Evolutionary conservation across 192 early-diverging fungal genomes (phyloP).

Genomic region (Phlyctochytrium planicorne): DNA sequence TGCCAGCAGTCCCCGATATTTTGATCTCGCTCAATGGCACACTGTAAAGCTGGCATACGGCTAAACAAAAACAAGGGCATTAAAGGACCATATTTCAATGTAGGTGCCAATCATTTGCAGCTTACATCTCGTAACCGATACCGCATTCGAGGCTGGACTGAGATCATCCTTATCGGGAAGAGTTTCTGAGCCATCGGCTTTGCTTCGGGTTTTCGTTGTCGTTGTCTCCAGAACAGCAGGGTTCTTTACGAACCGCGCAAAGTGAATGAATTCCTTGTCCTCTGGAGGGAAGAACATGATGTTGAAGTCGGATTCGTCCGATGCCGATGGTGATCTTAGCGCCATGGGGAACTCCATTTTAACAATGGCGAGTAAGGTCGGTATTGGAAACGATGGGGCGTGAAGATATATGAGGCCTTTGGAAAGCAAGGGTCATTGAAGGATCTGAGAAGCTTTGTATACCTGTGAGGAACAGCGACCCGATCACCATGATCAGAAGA

Average conservation of each 20-base stretch:
- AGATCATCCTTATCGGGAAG: neutral
- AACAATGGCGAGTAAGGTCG: neutral
- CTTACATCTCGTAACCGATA: neutral
- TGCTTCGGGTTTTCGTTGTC: neutral
- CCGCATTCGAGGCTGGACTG: too few species aligned
- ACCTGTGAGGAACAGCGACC: too few species aligned
- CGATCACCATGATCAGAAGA: too few species aligned
- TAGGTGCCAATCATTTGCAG: neutral
- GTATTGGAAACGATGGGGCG: neutral
- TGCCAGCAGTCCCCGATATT: neutral
- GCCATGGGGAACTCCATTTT: neutral
- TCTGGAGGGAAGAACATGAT: neutral
- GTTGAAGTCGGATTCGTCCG: neutral
- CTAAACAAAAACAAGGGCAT: neutral
- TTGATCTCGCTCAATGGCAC: neutral
- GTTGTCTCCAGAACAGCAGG: neutral
- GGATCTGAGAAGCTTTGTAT: too few species aligned
- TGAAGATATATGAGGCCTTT: constrained; percentile 7
- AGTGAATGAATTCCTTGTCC: neutral
- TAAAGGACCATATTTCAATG: neutral
- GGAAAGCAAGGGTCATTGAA: constrained; percentile 5
- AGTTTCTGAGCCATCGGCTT: neutral
- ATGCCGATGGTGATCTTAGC: neutral
- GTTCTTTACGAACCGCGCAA: neutral
- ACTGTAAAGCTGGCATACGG: neutral